Base-by-base conservation (phyloP, 202 grass and related monocot species). In the Sporobolus alterniflorus region DNA sequence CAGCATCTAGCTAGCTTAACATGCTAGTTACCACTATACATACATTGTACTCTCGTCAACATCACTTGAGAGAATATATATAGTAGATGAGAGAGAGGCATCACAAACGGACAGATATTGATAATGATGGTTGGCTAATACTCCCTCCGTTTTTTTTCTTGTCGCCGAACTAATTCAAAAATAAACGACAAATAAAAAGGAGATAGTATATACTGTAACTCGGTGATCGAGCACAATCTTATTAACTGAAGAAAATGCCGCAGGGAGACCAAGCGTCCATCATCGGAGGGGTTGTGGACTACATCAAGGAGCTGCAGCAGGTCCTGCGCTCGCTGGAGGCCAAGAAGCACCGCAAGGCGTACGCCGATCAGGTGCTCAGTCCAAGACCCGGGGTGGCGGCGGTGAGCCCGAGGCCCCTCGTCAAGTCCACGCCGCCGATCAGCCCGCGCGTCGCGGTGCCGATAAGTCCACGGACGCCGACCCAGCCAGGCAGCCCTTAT, bases 261-360 rank as follows among this genome's bases (percentile, higher is more conserved):
- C 68, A 94, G 91, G 91, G 85, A 79, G 91, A 94, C 67, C 91
- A 94, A 54, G 91, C 91, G 48, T 91, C 91, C 49, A 91, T 94
- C 62, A 94, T 94, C 63, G 91, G 91, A 77, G 91, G 91, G 0
- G 88, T 94, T 10, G 88, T 94, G 21, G 88, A 93, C 36, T 93
- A 93, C 84, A 90, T 93, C 85, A 93, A 90, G 78, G 91, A 93
- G 79, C 81, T 93, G 14, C 88, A 94, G 78, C 91, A 90, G 65
- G 74, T 91, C 22, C 67, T 88, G 9, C 88, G 82, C 12, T 94
- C 85, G 17, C 88, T 94, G 69, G 85, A 94, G 77, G 48, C 85
- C 52, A 91, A 88, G 88, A 94, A 91, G 85, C 78, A 86, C 62
- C 85, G 91, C 71, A 91, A 94, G 61, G 54, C 50, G 9, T 88